Base-by-base conservation (phyloP, 257 asterid species). In the Paulownia fortunei region DNA sequence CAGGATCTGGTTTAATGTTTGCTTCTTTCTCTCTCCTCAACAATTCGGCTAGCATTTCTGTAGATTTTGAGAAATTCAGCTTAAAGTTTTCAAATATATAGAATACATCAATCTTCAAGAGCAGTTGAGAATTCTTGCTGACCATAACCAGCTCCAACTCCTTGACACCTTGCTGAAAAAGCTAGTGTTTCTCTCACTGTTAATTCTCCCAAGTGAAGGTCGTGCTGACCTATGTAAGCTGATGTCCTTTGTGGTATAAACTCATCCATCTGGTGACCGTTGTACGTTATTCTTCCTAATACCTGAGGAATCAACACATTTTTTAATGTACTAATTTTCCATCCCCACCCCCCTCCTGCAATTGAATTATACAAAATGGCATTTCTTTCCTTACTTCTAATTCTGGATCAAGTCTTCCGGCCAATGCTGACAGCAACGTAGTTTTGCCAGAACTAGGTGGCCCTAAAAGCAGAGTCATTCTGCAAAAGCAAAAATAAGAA, bases 401-500 rank as follows among this genome's bases (percentile, higher is more conserved):
- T 51, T 85, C 81, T 11, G 82, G 74, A 79, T 86, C 90, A 2
- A 91, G 91, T 83, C 87, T 92, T 83, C 97, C 97, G 2, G 97
- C 97, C 85, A 92, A 78, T 16, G 92, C 97, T 39, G 87, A 66
- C 26, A 92, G 75, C 84, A 92, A 77, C 18, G 97, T 89, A 2
- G 95, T 91, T 84, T 92, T 92, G 5, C 97, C 97, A 1, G 95
- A 90, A 80, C 88, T 83, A 18, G 97, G 97, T 9, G 97, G 97
- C 32, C 96, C 97, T 76, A 92, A 60, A 66, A 92, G 96, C 75
- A 92, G 78, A 2, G 89, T 85, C 90, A 88, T 81, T 79, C 97
- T 91, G 81, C 84, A 81, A 47, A 77, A 76, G 56, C n/a, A 19
- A 39, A 21, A n/a, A 44, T n/a, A 32, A 66, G 32, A 66, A 41